Base-by-base conservation (phyloP, 257 asterid genomes). In the Nicotiana sylvestris region DNA sequence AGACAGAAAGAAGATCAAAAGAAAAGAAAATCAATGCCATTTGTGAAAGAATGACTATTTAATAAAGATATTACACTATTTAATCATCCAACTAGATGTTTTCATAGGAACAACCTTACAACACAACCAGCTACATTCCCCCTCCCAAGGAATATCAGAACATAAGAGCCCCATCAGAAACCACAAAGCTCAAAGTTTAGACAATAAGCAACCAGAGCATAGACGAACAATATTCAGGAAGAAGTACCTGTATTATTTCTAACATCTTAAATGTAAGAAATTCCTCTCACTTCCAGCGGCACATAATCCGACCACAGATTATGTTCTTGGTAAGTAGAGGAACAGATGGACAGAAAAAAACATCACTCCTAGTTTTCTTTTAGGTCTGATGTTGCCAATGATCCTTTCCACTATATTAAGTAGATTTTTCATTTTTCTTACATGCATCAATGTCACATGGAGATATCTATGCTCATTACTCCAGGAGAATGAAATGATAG, bases 1-100 rank as follows among this genome's bases (percentile, higher is more conserved):
- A 72, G 81, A 49, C 66, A 65, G 46, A 79, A 43, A 80, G 49
- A 77, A 76, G 79, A 80, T 57, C 65, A 84, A 60, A 79, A 85
- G 76, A 80, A 60, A 83, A 61, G 30, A 17, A 64, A 77, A 43
- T 32, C 64, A 64, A 68, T 55, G 66, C 61, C 77, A 55, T 69
- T 56, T 39, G 68, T 17, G 72, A 49, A 74, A 74, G 27, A 51
- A 74, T 13, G 2, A 74, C 80, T 27, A 15, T 74, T 46, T 72
- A 74, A 25, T 46, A 35, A n/a, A 21, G 77, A 39, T 76, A 57
- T 32, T 11, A 11, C 78, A 60, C 27, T 68, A 77, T 66, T 16
- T 66, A 35, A 35, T 68, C 35, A 69, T 69, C 53, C 3, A n/a
- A 69, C 56, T 39, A 69, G 77, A 10, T 69, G 27, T 18, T 37